Evolutionary conservation across 352 stramenopile genomes (phyloP), one percentile per base, ranked within the genome.

Genomic region (Phytophthora colocasiae): DNA sequence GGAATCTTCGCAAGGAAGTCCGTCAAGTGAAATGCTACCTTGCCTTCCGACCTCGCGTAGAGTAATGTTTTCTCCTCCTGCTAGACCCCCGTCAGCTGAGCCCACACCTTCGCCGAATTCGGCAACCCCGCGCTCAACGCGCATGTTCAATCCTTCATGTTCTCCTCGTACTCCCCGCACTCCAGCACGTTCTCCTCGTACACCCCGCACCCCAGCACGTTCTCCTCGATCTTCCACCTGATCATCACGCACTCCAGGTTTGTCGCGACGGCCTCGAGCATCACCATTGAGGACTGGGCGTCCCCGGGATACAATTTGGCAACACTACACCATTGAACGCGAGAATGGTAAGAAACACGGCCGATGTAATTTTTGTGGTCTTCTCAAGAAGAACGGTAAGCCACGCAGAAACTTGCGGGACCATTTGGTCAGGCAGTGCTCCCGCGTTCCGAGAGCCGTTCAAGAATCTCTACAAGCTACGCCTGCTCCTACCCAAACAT

Each of bases 271-370:
- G 15, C 1, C 41, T 29, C n/a, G 41, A 12, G 27, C 17, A 22
- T 55, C 48, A 2, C 48, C 48, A 14, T 4, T 55, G 11, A 55
- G 31, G 17, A 32, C 17, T 1, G 17, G 32, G 11, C 32, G 32
- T 7, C 31, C 48, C 2, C 48, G n/a, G 0, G 48, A 55, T 24
- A 19, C 7, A 2, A 55, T 55, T 14, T 55, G 48, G 48, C 17
- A 12, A 2, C 29, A 55, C 8, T 55, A 44, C 29, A 22, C n/a
- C 4, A 64, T 64, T 24, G 56, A 64, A 7, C 45, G 46, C 8
- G 46, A 57, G 34, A 45, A 50, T 40, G 46, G 38, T 9, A 64
- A 63, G 9, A 63, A 51, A 44, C 56, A 63, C 26, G 45, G 45
- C 0, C 22, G 36, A n/a, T 57, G n/a, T 36, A 64, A 38, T 1